These are phyloP conservation scores for Vitis riparia DNA, from an alignment of 164 flowering plant genomes.

Conservation along the genomic window DNA sequence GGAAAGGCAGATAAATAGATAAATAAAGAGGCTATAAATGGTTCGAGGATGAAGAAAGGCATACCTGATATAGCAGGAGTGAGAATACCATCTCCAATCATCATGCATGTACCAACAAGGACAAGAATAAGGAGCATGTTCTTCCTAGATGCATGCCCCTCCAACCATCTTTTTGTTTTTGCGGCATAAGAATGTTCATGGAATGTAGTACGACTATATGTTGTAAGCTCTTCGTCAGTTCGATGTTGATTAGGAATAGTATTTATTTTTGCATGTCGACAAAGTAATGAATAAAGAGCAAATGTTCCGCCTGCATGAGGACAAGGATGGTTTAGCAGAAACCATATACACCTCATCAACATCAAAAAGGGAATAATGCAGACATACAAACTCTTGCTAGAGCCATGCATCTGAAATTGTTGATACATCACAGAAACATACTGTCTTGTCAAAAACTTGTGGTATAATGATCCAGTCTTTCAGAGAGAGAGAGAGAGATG, in stretches of 20 bases:
- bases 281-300: constrained; percentile 92
- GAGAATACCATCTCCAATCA: constrained; percentile 95
- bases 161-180: constrained; percentile 89
- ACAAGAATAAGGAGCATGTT: constrained; percentile 79
- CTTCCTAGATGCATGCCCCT: constrained; percentile 47
- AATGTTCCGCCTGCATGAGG: constrained; percentile 80
- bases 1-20: not conserved
- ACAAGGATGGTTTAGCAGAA: not conserved
- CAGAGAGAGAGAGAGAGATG: too few species aligned
- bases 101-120: constrained; percentile 93
- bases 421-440: not conserved
- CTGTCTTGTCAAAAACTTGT: not conserved
- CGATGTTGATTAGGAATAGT: constrained; percentile 92
- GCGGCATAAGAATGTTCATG: constrained; percentile 87
- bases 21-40: not conserved
- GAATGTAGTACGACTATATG: constrained; percentile 72
- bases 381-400: not conserved
- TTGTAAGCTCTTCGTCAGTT: constrained; percentile 90
- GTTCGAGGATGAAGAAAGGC: not conserved
- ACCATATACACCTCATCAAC: not conserved
- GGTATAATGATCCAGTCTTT: too few species aligned
- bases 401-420: not conserved
- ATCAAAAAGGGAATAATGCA: not conserved
- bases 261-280: constrained; percentile 85
- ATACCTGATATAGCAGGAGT: constrained; percentile 98